Conservation (phyloP, 805 yeast species). For the Lachancea mirantina region DNA sequence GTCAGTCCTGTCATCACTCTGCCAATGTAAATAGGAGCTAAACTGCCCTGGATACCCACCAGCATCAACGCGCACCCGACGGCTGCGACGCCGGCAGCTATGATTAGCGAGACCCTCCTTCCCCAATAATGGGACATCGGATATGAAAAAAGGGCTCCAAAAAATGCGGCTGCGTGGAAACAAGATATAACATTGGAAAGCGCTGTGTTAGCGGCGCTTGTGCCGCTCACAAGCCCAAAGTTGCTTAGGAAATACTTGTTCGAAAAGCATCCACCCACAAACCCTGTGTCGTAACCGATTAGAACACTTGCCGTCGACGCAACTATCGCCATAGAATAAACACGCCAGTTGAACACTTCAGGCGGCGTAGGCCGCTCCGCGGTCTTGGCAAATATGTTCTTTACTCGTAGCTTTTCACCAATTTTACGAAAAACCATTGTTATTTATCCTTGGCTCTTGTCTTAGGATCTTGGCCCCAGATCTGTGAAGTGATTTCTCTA, state of each 20-base stretch:
- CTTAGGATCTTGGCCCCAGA: too few species aligned
- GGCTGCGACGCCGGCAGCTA: constrained; percentile 36
- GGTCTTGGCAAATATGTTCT: constrained; percentile 8
- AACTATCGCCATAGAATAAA: constrained; percentile 37
- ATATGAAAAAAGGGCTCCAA: constrained; percentile 39
- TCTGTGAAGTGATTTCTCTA: too few species aligned
- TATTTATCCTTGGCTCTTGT: too few species aligned
- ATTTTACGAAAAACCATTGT: too few species aligned
- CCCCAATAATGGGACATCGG: constrained; percentile 38
- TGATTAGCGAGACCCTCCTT: constrained; percentile 33
- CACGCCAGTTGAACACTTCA: constrained; percentile 39
- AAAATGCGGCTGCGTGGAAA: constrained; percentile 48
- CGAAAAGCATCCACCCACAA: constrained; percentile 48
- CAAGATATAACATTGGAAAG: constrained; percentile 41
- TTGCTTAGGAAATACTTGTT: constrained; percentile 38
- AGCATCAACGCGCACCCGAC: constrained; percentile 40
- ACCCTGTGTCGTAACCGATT: constrained; percentile 51
- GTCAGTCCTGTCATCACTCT: constrained; percentile 47
- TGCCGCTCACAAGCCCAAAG: constrained; percentile 36
- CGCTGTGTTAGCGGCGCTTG: constrained; percentile 24
- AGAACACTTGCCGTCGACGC: constrained; percentile 45
- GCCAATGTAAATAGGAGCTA: constrained; percentile 46
- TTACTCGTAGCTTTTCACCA: constrained; percentile 1
- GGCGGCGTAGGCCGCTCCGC: constrained; percentile 29
- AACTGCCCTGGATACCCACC: constrained; percentile 31